phyloP scores from a whole-genome alignment of 1,284 basidiomycete species.

The Pseudozyma sp. region DNA sequence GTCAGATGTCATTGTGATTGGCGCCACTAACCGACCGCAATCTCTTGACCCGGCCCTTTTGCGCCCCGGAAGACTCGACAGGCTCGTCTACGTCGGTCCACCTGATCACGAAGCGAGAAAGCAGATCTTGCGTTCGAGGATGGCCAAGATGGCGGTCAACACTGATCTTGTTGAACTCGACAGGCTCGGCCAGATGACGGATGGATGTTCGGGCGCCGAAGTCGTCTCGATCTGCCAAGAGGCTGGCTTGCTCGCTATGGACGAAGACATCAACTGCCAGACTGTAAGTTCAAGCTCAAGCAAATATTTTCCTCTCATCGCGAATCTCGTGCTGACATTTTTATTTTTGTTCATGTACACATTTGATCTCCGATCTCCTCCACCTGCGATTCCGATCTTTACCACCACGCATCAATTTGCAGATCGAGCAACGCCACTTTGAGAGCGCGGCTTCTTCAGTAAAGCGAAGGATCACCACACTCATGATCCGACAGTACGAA shows the following conservation, averaged over 20 bases:
- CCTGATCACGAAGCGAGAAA: constrained; percentile 82
- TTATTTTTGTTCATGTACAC: no score
- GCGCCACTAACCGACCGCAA: constrained; percentile 95
- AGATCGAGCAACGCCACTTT: constrained; percentile 84
- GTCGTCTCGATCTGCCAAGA: constrained; percentile 93
- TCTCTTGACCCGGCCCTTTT: constrained; percentile 92
- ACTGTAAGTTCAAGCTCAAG: constrained; percentile 73
- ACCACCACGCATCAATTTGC: constrained; percentile 4
- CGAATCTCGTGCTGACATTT: not conserved
- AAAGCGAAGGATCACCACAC: constrained; percentile 85
- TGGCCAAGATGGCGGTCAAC: constrained; percentile 80
- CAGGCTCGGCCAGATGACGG: constrained; percentile 77
- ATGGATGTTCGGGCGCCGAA: constrained; percentile 96
- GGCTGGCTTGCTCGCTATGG: constrained; percentile 91
- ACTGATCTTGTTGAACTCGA: constrained; percentile 78
- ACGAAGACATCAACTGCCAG: constrained; percentile 81
- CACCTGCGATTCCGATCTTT: not conserved
- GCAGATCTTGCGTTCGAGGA: constrained; percentile 85
- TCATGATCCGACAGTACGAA: constrained; percentile 72
- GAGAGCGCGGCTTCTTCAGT: constrained; percentile 79
- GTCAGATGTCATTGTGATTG: constrained; percentile 90
- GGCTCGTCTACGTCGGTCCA: constrained; percentile 92
- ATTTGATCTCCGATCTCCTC: not conserved
- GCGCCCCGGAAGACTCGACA: constrained; percentile 94
- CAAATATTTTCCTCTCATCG: not conserved